Base-by-base conservation (phyloP, 1,284 basidiomycete genomes). In the Phellinidium pouzarii region DNA sequence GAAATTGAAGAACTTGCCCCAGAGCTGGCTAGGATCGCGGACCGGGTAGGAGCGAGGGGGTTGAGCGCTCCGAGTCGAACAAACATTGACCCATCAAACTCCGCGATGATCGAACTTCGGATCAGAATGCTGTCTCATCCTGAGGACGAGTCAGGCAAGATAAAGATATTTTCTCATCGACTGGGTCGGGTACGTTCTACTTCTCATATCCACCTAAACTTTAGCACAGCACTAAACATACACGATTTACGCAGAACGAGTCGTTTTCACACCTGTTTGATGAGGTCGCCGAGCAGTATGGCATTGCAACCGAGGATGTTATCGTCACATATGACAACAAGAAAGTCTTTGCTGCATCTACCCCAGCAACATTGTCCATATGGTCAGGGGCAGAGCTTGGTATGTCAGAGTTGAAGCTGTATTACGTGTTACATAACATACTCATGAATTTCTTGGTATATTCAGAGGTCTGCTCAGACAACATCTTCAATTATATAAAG, bases 61-160 rank as follows among this genome's bases (percentile, higher is more conserved):
- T 54, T 59, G 4, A 59, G 61, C 25, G 60, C 64, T 5, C 52
- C 54, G 47, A 62, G 59, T 19, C 53, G 54, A 1, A 48, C 54
- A 50, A 58, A 62, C 23, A 54, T 59, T 6, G 63, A 65, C 38
- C 61, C 52, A 14, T 60, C 55, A 2, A 66, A 68, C 1, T 68
- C 69, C 3, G 71, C 74, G 1, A 71, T 78, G 42, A 65, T 63
- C 8, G 65, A 66, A 12, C 66, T 89, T 41, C 74, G 66, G 41
- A 77, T 87, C 6, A 72, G 68, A 41, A 87, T 84, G 82, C 69
- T 70, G 38, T 76, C 77, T 3, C 84, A 87, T 67, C 85, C 86
- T 1, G 61, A 72, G 45, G 70, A 80, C 55, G 53, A 65, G 23
- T 59, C 61, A 14, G 74, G 69, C 2, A 62, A 68, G 57, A 60